Evolutionary conservation across 306 rosid species (phyloP).

Genomic region (Quillaja saponaria): DNA sequence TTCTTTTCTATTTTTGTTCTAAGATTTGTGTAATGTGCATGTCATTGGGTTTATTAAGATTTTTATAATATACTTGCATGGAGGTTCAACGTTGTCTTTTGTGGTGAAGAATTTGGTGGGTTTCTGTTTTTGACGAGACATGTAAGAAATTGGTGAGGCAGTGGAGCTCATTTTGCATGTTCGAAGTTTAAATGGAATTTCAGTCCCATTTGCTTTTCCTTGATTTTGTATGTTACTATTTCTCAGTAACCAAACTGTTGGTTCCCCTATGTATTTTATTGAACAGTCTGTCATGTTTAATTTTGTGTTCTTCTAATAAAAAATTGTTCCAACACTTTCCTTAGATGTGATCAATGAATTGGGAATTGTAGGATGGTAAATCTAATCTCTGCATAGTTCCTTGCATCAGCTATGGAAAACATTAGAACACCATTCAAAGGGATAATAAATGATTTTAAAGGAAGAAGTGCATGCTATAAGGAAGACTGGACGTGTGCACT

Average conservation of each 20-base stretch:
- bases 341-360: slow-evolving; percentile 21
- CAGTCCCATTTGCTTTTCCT: neutral
- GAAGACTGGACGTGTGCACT: slow-evolving; percentile 68
- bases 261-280: too few relatives aligned
- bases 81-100: neutral
- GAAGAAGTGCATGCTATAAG: slow-evolving; percentile 70
- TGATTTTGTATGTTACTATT: too few relatives aligned
- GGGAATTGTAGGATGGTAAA: slow-evolving; percentile 1
- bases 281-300: too few relatives aligned
- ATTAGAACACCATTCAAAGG: slow-evolving; percentile 56
- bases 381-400: slow-evolving; percentile 15
- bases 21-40: neutral
- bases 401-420: slow-evolving; percentile 42
- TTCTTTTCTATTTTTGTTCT: neutral
- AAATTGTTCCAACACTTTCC: neutral
- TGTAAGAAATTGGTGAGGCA: neutral
- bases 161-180: neutral
- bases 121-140: too few relatives aligned
- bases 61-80: neutral
- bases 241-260: too few relatives aligned
- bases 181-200: neutral
- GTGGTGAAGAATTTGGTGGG: neutral
- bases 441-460: slow-evolving; percentile 63
- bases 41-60: neutral
- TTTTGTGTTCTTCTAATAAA: too few relatives aligned